Conservation (phyloP, 306 rosid species). For the Alnus rubra region DNA sequence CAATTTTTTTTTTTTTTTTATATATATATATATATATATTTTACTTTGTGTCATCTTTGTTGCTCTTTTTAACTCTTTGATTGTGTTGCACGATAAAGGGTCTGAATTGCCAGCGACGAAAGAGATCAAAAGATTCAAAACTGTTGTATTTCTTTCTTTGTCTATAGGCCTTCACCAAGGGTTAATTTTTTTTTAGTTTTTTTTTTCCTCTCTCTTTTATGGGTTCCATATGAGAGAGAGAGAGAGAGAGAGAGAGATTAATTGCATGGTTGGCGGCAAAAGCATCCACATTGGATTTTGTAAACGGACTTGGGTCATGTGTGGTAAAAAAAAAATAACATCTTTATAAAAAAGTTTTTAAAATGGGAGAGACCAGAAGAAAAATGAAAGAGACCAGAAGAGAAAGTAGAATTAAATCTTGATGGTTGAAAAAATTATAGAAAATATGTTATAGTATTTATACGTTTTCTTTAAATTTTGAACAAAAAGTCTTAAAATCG, state of each 20-base stretch:
- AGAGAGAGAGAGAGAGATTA: no score
- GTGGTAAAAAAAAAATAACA: no score
- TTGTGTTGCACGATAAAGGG: constrained; percentile 56
- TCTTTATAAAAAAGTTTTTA: no score
- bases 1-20: not conserved
- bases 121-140: constrained; percentile 31
- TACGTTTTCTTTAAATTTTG: no score
- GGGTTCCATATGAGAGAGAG: constrained; percentile 59
- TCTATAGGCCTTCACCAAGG: constrained; percentile 13
- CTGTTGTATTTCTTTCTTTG: constrained; percentile 26
- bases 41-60: constrained; percentile 4
- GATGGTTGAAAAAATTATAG: no score
- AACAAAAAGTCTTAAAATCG: no score
- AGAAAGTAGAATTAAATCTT: no score
- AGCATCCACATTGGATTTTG: not conserved
- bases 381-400: no score
- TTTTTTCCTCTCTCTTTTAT: constrained; percentile 42
- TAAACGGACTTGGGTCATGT: no score
- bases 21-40: no score
- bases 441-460: no score
- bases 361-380: no score
- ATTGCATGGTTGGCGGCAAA: not conserved
- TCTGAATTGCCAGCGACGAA: constrained; percentile 46
- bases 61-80: constrained; percentile 20
- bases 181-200: constrained; percentile 26